Percentiles rank a stretch among this genome's conserved stretches.
phyloP scores from a whole-genome alignment of 208 protist species.

The Porcisia hertigi region DNA sequence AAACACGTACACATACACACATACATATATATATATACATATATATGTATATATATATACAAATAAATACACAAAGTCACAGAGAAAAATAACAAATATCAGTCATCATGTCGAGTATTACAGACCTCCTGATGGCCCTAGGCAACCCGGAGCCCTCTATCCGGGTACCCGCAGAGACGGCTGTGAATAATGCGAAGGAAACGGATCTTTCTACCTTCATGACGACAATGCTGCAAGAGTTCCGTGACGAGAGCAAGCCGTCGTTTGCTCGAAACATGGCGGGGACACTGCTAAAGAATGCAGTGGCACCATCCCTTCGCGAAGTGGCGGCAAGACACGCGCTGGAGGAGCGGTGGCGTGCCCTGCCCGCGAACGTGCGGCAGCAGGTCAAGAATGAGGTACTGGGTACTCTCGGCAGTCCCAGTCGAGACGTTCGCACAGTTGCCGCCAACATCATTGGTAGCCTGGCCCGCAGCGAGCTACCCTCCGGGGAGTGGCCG shows the following conservation, averaged over 20 bases:
- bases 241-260: slow-evolving; percentile 91
- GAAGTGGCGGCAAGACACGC: slow-evolving; percentile 64
- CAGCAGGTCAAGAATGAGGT: slow-evolving; percentile 75
- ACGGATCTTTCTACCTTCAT: slow-evolving; percentile 86
- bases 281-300: slow-evolving; percentile 95
- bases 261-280: slow-evolving; percentile 87
- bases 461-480: slow-evolving; percentile 95
- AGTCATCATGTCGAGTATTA: slow-evolving; percentile 56
- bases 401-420: slow-evolving; percentile 79
- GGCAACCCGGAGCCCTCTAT: slow-evolving; percentile 68
- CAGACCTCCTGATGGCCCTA: slow-evolving; percentile 69
- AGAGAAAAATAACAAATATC: neutral
- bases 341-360: slow-evolving; percentile 73
- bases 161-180: slow-evolving; percentile 75
- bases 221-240: slow-evolving; percentile 81
- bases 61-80: neutral
- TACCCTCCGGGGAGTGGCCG: slow-evolving; percentile 93
- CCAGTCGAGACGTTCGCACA: slow-evolving; percentile 80
- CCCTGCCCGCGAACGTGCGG: slow-evolving; percentile 54
- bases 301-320: slow-evolving; percentile 87
- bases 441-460: slow-evolving; percentile 95
- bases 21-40: neutral
- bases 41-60: slow-evolving; percentile 10
- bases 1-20: neutral
- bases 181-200: slow-evolving; percentile 70